Evolutionary conservation across 1,139 yeast species (phyloP).

Genomic region (Yarrowia galli): DNA sequence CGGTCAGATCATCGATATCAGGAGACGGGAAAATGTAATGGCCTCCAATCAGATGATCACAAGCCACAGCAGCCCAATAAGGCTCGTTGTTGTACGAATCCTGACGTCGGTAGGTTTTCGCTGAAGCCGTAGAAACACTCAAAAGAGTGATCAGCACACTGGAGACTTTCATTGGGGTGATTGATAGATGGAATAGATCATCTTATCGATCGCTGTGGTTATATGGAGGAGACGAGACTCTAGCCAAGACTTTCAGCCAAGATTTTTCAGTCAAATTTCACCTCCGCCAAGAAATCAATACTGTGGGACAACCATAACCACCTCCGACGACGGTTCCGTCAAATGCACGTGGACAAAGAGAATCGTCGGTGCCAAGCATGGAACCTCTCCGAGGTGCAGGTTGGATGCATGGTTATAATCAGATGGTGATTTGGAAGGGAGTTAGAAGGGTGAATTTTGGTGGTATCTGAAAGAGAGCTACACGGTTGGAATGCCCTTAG

Average conservation of each 20-base stretch:
- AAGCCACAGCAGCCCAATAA: slow-evolving; percentile 17
- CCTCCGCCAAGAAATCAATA: background rate
- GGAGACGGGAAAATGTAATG: slow-evolving; percentile 12
- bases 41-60: slow-evolving; percentile 23
- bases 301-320: too few species aligned
- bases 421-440: background rate
- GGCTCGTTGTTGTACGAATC: slow-evolving; percentile 23
- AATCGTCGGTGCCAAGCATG: slow-evolving; percentile 27
- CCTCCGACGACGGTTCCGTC: slow-evolving; percentile 16
- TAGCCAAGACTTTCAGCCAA: background rate
- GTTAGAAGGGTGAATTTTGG: too few species aligned
- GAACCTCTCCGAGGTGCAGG: slow-evolving; percentile 3
- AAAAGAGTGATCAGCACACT: background rate
- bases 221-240: too few species aligned
- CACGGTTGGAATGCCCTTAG: background rate
- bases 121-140: background rate
- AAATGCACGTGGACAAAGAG: background rate
- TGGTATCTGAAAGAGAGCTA: too few species aligned
- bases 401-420: background rate
- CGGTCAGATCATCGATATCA: background rate
- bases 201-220: background rate
- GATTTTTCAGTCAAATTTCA: background rate
- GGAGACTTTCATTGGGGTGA: background rate
- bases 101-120: slow-evolving; percentile 29
- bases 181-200: background rate